A percentile compares a stretch with the other conserved stretches of the same genome.
These are phyloP conservation scores for Inonotus hispidus DNA, from an alignment of 1,284 basidiomycete species.

Conservation along the genomic window DNA sequence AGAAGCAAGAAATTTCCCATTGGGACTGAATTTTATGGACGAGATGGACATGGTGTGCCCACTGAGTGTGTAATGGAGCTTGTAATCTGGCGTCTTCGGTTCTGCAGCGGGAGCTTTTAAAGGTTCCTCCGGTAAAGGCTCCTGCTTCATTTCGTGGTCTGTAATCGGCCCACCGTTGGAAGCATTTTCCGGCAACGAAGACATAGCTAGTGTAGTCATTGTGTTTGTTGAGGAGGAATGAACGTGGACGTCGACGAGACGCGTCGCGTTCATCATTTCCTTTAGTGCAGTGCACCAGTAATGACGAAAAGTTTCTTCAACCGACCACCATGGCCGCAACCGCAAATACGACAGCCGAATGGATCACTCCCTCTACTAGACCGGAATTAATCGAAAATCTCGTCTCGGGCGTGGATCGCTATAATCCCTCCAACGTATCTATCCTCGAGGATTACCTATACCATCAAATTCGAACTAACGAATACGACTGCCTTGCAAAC, in stretches of 20 bases:
- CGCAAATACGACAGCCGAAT: constrained; percentile 44
- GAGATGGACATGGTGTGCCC: constrained; percentile 73
- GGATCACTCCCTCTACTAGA: constrained; percentile 67
- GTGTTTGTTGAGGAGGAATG: neutral
- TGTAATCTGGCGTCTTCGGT: constrained; percentile 34
- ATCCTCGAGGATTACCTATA: constrained; percentile 95
- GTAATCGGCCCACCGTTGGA: constrained; percentile 19
- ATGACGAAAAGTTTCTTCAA: neutral
- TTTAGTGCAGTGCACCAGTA: neutral
- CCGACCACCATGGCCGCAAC: neutral
- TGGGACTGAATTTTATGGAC: constrained; percentile 74
- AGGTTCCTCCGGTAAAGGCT: constrained; percentile 3
- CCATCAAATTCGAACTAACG: constrained; percentile 83
- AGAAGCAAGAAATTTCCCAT: constrained; percentile 68
- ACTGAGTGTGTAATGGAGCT: constrained; percentile 49
- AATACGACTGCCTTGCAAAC: constrained; percentile 93
- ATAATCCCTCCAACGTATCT: constrained; percentile 90
- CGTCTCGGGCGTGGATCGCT: constrained; percentile 92
- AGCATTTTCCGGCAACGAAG: constrained; percentile 13
- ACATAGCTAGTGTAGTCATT: neutral
- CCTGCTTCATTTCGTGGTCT: constrained; percentile 10
- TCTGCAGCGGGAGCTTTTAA: constrained; percentile 9
- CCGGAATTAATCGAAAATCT: constrained; percentile 85
- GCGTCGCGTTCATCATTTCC: neutral
- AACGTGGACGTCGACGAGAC: neutral